phyloP scores from a whole-genome alignment of 73 alveolate species.

The Tetrahymena malaccensis region DNA sequence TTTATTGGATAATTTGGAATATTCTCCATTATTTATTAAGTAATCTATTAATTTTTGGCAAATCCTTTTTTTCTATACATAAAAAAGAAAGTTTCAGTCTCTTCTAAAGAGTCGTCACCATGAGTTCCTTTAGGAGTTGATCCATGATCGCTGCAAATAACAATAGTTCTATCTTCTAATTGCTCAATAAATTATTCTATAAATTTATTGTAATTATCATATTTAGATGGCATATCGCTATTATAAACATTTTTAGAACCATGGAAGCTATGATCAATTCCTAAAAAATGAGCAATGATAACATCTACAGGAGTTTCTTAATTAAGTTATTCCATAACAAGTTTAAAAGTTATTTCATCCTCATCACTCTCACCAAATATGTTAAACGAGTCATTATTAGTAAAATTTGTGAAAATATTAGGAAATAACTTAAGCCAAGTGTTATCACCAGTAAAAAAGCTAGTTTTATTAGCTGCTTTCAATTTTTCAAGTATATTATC shows the following conservation, averaged over 20 bases:
- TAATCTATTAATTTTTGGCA: neutral
- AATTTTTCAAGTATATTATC: neutral
- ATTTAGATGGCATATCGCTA: neutral
- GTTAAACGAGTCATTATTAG: neutral
- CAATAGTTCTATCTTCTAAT: neutral
- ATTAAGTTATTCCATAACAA: too few relatives aligned
- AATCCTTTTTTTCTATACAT: neutral
- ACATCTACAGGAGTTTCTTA: neutral
- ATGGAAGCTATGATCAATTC: neutral
- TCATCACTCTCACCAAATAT: too few relatives aligned
- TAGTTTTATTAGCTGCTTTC: neutral
- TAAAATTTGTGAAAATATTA: neutral
- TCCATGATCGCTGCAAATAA: neutral
- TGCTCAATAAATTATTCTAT: neutral
- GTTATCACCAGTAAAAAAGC: neutral
- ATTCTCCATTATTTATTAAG: neutral
- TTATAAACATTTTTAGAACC: too few relatives aligned
- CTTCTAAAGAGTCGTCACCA: neutral
- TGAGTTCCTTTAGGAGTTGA: neutral
- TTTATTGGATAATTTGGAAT: neutral
- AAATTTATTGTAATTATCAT: neutral
- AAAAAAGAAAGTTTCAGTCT: neutral
- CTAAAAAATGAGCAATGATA: neutral
- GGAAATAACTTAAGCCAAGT: neutral
- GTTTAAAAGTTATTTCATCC: neutral